Evolutionary conservation across 2,329 filamentous ascomycete genomes (phyloP).

Genomic region (Botrytis cinerea): DNA sequence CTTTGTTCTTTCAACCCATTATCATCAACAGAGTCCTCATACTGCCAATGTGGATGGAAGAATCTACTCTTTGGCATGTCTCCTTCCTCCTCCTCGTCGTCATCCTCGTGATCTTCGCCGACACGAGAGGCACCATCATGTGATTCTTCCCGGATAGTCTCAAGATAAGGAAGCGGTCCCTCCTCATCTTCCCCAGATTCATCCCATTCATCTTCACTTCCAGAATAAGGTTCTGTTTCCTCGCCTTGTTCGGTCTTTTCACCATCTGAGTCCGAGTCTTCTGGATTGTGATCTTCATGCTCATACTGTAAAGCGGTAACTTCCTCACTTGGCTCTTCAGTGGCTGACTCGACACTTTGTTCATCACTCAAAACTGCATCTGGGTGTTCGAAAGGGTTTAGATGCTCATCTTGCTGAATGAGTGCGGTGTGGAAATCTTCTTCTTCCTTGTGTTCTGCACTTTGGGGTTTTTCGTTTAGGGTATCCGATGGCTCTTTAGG

Average conservation of each 20-base stretch:
- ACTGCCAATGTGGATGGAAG: slow-evolving; percentile 6
- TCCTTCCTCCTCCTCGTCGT: slow-evolving; percentile 1
- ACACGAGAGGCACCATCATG: background rate
- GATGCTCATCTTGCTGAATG: background rate
- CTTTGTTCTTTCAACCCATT: background rate
- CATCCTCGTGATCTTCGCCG: background rate
- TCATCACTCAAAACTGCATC: background rate
- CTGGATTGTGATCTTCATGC: background rate
- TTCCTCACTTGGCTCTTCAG: background rate
- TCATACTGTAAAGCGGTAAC: background rate
- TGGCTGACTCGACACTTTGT: background rate
- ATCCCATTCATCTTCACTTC: slow-evolving; percentile 10
- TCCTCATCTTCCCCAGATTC: background rate
- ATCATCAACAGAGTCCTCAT: background rate
- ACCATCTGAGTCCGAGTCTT: background rate
- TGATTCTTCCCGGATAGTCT: slow-evolving; percentile 21
- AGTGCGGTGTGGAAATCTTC: background rate
- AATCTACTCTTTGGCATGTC: slow-evolving; percentile 15
- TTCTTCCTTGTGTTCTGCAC: background rate
- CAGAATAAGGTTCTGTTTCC: background rate
- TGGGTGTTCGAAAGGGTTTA: background rate
- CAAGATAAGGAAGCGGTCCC: slow-evolving; percentile 7
- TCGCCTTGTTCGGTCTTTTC: background rate
- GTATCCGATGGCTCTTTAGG: background rate
- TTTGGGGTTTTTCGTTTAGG: background rate